Conservation (phyloP, 306 rosid species). For the Quercus mongolica region DNA sequence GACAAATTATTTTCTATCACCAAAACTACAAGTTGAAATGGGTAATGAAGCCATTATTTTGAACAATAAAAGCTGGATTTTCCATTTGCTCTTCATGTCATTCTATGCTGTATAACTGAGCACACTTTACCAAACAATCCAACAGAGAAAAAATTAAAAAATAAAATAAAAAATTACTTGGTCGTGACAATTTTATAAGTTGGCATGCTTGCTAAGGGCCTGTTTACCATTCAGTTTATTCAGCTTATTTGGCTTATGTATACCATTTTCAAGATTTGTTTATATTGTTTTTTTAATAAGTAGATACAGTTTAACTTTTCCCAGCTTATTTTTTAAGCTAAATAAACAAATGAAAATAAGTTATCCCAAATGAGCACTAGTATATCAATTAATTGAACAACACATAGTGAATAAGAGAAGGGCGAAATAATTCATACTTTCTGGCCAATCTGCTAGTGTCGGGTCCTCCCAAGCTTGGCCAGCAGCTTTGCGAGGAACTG, state of each 20-base stretch:
- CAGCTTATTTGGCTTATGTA: no score
- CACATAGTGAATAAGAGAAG: not conserved
- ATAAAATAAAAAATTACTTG: not conserved
- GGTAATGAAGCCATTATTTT: no score
- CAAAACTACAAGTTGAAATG: no score
- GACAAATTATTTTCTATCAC: no score
- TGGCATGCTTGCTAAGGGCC: not conserved
- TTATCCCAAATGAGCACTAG: not conserved
- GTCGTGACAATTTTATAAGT: not conserved
- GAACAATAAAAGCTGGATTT: not conserved
- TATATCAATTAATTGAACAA: not conserved
- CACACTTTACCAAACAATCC: not conserved
- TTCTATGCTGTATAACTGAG: not conserved
- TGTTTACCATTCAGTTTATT: no score
- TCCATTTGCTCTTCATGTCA: not conserved
- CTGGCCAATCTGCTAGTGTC: slow-evolving; percentile 93
- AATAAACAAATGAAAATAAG: no score
- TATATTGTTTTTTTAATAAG: no score
- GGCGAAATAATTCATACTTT: slow-evolving; percentile 41
- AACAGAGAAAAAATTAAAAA: not conserved
- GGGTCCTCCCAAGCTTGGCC: slow-evolving; percentile 98
- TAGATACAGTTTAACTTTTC: no score
- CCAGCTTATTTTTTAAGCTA: no score
- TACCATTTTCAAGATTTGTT: no score
- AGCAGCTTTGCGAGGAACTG: slow-evolving; percentile 94